Base-by-base conservation (phyloP, 495 filamentous ascomycete genomes). In the Podospora appendiculata region DNA sequence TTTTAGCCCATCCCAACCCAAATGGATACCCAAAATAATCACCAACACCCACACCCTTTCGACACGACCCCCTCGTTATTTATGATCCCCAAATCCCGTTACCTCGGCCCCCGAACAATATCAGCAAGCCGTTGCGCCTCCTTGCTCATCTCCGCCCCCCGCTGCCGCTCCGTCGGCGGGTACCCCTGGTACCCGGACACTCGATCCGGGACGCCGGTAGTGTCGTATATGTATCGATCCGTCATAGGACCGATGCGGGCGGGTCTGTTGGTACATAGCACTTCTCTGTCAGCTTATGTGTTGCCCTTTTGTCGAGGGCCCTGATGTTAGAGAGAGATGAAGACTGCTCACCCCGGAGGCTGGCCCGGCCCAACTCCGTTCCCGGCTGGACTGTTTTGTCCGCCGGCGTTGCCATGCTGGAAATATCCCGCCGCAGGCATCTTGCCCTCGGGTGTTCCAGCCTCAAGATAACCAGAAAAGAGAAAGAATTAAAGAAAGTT, bases 201-300 rank as follows among this genome's bases (percentile, higher is more conserved):
- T 9, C 48, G 41, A 13, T 55, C 53, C 10, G 39, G 25, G n/a
- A 55, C 32, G 14, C 6, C 32, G 18, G 47, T 46, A 6, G 48
- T 51, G 18, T 55, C 47, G 42, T 55, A 44, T 7, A 55, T 32
- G 33, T 55, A 55, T 17, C 47, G 17, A 38, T 45, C n/a, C 42
- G 38, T 55, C 41, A 51, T 55, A 11, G 46, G 0, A 14, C 47
- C 52, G 12, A 34, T 13, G 9, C 36, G 36, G 13, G 9, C 9
- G 36, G 36, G 13, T 8, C 36, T 38, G 36, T n/a, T n/a, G n/a
- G n/a, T 11, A 38, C 2, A 25, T 25, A 25, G 25, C 5, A 5
- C 5, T 25, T 25, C 25, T 25, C 25, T 25, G 25, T 25, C 25
- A 25, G 25, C 25, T 25, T 25, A 25, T 25, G 2, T 25, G 25